phyloP scores from a whole-genome alignment of 2,329 filamentous ascomycete species.

The Cercospora sojina region DNA sequence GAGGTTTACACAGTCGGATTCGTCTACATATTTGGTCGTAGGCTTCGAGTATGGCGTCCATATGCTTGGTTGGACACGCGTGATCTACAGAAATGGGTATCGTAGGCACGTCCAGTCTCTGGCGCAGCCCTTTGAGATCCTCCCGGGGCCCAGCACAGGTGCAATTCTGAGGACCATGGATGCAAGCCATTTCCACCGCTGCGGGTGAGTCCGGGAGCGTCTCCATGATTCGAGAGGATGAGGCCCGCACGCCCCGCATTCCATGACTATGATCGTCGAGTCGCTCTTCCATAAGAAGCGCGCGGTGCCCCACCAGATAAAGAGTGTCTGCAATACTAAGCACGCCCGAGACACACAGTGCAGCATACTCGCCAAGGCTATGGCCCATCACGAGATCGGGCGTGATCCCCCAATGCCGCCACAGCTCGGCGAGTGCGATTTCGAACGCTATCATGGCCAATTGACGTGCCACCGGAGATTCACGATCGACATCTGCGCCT shows the following conservation, averaged over 20 bases:
- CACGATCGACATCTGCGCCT: neutral
- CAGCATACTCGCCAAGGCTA: too few relatives aligned
- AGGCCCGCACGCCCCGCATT: neutral
- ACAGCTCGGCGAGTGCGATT: neutral
- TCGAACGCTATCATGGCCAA: neutral
- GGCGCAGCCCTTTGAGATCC: too few relatives aligned
- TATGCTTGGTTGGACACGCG: too few relatives aligned
- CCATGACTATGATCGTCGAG: neutral
- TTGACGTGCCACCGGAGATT: neutral
- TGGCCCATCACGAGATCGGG: constrained; percentile 27
- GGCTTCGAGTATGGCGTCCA: too few relatives aligned
- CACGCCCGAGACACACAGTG: neutral
- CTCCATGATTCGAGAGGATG: neutral
- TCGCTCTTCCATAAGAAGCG: constrained; percentile 31
- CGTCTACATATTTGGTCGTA: too few relatives aligned
- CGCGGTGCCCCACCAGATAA: constrained; percentile 38
- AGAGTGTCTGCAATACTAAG: constrained; percentile 25
- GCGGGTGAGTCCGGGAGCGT: neutral
- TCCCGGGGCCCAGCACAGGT: neutral
- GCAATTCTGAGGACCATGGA: neutral
- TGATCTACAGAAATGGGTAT: too few relatives aligned
- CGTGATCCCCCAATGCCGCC: neutral
- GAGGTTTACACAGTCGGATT: too few relatives aligned
- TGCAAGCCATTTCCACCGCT: neutral
- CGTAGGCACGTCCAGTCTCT: too few relatives aligned